phyloP scores from a whole-genome alignment of 2,329 filamentous ascomycete genomes.

The Clonostachys rosea region DNA sequence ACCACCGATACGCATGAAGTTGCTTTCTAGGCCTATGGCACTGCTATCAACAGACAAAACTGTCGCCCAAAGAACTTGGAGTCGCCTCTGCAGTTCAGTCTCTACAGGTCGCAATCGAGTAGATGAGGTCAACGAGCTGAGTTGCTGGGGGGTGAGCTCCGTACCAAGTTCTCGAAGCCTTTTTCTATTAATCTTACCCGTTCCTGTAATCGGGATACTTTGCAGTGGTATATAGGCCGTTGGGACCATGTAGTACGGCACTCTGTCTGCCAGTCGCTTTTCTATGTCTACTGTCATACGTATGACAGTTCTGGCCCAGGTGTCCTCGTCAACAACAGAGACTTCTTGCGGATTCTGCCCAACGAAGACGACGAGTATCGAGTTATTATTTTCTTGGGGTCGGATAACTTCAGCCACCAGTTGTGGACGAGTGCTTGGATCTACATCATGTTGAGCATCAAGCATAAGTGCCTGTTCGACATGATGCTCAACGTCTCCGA shows the following conservation, averaged over 20 bases:
- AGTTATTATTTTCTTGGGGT: not conserved
- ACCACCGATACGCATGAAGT: constrained; percentile 41
- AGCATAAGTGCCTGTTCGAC: not conserved
- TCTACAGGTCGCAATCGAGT: too few relatives aligned
- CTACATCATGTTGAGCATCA: not conserved
- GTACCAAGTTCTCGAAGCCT: not conserved
- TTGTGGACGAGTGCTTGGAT: not conserved
- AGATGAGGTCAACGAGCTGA: not conserved
- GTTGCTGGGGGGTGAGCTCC: not conserved
- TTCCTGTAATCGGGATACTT: not conserved
- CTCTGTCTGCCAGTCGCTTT: not conserved
- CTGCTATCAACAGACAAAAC: constrained; percentile 16
- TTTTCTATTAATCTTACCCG: constrained; percentile 1
- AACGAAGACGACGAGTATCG: not conserved
- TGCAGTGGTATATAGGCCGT: not conserved
- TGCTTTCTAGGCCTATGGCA: constrained; percentile 20
- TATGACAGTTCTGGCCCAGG: not conserved
- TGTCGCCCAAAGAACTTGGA: not conserved
- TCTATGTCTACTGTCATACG: not conserved
- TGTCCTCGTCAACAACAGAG: not conserved
- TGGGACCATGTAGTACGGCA: constrained; percentile 1
- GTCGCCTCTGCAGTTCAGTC: not conserved
- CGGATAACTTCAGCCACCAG: constrained; percentile 1
- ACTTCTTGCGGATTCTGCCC: not conserved
- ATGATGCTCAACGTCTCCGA: constrained; percentile 18